Evolutionary conservation across 805 yeast species (phyloP).

Genomic region (Dipodascus geniculatus): DNA sequence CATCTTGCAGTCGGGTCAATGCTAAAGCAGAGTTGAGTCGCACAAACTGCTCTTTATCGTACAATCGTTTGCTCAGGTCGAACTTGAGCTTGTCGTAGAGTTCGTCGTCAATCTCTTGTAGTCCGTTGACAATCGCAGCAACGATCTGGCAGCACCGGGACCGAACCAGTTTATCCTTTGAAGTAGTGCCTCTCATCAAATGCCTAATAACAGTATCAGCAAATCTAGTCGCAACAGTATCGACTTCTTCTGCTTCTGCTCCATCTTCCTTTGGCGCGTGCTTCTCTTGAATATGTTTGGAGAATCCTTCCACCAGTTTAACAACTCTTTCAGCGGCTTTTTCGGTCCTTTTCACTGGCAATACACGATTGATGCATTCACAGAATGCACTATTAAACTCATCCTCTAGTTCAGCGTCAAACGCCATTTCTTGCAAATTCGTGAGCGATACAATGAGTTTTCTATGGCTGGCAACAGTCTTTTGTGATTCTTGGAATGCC

Average conservation of each 20-base stretch:
- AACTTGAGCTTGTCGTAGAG: slow-evolving; percentile 51
- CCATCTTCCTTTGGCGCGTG: slow-evolving; percentile 22
- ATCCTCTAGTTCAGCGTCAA: slow-evolving; percentile 39
- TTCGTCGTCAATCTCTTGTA: slow-evolving; percentile 67
- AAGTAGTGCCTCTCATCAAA: slow-evolving; percentile 64
- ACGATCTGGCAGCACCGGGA: slow-evolving; percentile 68
- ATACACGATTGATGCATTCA: slow-evolving; percentile 47
- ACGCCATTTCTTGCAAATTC: slow-evolving; percentile 41
- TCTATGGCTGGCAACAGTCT: slow-evolving; percentile 61
- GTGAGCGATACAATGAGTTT: slow-evolving; percentile 56
- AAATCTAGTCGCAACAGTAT: slow-evolving; percentile 36
- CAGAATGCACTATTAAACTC: slow-evolving; percentile 51
- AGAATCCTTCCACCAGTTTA: slow-evolving; percentile 50
- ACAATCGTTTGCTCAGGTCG: slow-evolving; percentile 49
- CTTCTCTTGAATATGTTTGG: slow-evolving; percentile 30
- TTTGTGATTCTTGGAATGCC: slow-evolving; percentile 73
- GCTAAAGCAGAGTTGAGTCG: slow-evolving; percentile 79
- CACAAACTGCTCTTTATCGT: slow-evolving; percentile 57
- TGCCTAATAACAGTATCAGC: slow-evolving; percentile 52
- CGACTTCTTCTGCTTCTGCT: slow-evolving; percentile 27
- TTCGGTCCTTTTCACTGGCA: slow-evolving; percentile 60
- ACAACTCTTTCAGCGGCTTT: slow-evolving; percentile 65
- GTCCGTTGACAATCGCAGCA: slow-evolving; percentile 55
- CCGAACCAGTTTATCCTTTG: slow-evolving; percentile 66
- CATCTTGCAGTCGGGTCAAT: slow-evolving; percentile 63